Evolutionary conservation across 805 yeast species (phyloP).

Genomic region (Monosporozyma aerobia): DNA sequence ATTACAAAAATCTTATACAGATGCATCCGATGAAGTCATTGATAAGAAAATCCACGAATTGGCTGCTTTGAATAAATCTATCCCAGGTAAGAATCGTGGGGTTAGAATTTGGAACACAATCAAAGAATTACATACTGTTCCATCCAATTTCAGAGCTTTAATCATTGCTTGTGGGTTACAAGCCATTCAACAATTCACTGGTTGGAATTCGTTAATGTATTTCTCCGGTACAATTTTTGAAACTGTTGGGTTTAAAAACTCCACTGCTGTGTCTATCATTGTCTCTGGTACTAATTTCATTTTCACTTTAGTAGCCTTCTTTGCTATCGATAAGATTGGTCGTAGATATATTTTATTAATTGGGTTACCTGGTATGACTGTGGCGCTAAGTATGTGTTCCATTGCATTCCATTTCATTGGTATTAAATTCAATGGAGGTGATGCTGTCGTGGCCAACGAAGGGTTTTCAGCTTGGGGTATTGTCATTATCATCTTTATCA

Average conservation of each 20-base stretch:
- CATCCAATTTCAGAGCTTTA: slow-evolving; percentile 82
- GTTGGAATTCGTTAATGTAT: slow-evolving; percentile 94
- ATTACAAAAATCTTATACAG: slow-evolving; percentile 50
- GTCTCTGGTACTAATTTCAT: slow-evolving; percentile 92
- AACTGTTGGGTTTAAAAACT: slow-evolving; percentile 76
- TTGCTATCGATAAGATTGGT: slow-evolving; percentile 80
- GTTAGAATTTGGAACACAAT: slow-evolving; percentile 51
- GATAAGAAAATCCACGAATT: slow-evolving; percentile 62
- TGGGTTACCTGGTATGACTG: slow-evolving; percentile 81
- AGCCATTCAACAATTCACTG: slow-evolving; percentile 94
- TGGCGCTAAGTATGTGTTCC: slow-evolving; percentile 69
- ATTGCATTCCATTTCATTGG: slow-evolving; percentile 85
- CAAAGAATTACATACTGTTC: slow-evolving; percentile 52
- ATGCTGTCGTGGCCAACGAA: slow-evolving; percentile 34
- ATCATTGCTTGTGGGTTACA: slow-evolving; percentile 87
- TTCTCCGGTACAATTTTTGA: slow-evolving; percentile 88
- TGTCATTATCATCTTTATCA: slow-evolving; percentile 77
- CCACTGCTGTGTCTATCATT: slow-evolving; percentile 91
- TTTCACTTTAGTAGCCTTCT: slow-evolving; percentile 77
- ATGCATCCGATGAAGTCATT: slow-evolving; percentile 55
- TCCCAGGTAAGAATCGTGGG: slow-evolving; percentile 41
- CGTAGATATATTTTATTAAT: slow-evolving; percentile 71
- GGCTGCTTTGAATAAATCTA: slow-evolving; percentile 35
- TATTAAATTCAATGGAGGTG: slow-evolving; percentile 43
- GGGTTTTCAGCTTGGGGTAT: slow-evolving; percentile 79